Conservation (phyloP, 1,284 basidiomycete genomes). For the Ceratobasidium sp. region DNA sequence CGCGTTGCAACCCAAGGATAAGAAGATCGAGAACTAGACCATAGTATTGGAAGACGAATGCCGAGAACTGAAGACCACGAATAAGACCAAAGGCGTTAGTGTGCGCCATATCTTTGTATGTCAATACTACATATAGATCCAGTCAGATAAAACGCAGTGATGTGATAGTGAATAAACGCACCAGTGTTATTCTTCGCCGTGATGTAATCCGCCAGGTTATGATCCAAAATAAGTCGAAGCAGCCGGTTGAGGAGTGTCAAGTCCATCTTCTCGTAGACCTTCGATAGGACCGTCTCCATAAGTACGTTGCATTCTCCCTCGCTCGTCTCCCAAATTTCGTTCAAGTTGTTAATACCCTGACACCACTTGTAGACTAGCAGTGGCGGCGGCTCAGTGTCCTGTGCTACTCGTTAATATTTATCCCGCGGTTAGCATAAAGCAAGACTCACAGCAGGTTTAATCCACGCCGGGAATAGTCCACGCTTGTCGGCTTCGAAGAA, state of each 20-base stretch:
- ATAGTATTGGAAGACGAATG: constrained; percentile 98
- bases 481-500: constrained; percentile 90
- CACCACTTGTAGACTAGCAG: constrained; percentile 98
- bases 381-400: constrained; percentile 94
- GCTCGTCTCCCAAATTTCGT: constrained; percentile 95
- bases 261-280: constrained; percentile 98
- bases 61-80: constrained; percentile 94
- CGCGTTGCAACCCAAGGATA: constrained; percentile 92
- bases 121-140: constrained; percentile 53
- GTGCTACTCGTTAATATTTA: constrained; percentile 9
- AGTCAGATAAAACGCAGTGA: neutral
- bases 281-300: constrained; percentile 96
- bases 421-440: neutral
- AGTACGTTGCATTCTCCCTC: constrained; percentile 97
- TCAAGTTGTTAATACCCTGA: constrained; percentile 92
- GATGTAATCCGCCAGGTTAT: constrained; percentile 98
- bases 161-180: constrained; percentile 52
- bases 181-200: constrained; percentile 96
- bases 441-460: constrained; percentile 79
- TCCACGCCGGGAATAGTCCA: constrained; percentile 96
- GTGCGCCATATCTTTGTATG: constrained; percentile 82
- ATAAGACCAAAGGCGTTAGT: constrained; percentile 94
- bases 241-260: constrained; percentile 93
- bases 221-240: constrained; percentile 92
- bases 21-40: constrained; percentile 91